Base-by-base conservation (phyloP, 345 rosid species). In the Brassica nigra region DNA sequence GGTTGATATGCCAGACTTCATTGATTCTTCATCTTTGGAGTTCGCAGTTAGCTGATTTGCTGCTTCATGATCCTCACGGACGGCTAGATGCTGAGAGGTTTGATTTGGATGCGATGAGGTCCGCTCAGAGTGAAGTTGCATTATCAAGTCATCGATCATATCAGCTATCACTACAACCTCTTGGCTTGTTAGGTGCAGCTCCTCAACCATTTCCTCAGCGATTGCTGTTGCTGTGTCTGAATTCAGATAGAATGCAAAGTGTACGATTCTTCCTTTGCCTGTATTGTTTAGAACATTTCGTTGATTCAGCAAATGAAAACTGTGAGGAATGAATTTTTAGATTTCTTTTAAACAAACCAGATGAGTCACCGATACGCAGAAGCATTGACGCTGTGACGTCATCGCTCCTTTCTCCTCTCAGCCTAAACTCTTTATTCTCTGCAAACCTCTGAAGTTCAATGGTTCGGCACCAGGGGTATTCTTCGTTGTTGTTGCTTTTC, bases 191-290 rank as follows among this genome's bases (percentile, higher is more conserved):
- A 95, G 85, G 81, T 85, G 87, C 59, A 95, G 85, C 68, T 92
- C 86, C 81, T 92, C 97, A 75, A 87, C 94, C 99, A 95, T 95
- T 87, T 95, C 98, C 84, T 82, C 86, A 23, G 94, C 88, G 1
- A 95, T 86, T 30, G 94, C 89, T 55, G 76, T 71, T 28, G 90
- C 86, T 9, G 99, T 95, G 78, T 95, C 99, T 5, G 90, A 85
- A 64, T 89, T 83, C 29, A 90, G 87, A 73, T 80, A 91, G 84
- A 90, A 95, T 9, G 80, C 62, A 78, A 95, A 95, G 80, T 91
- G 89, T 67, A 95, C 85, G 67, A 90, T 89, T 66, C 85, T 88
- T 62, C 81, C 89, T 70, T 70, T 75, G 58, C 76, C 83, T 80
- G 79, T 69, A 52, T 47, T 28, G 31, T 49, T 49, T 49, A 68